Base-by-base conservation (phyloP, 164 flowering plant genomes). In the Magnolia changhungtana region DNA sequence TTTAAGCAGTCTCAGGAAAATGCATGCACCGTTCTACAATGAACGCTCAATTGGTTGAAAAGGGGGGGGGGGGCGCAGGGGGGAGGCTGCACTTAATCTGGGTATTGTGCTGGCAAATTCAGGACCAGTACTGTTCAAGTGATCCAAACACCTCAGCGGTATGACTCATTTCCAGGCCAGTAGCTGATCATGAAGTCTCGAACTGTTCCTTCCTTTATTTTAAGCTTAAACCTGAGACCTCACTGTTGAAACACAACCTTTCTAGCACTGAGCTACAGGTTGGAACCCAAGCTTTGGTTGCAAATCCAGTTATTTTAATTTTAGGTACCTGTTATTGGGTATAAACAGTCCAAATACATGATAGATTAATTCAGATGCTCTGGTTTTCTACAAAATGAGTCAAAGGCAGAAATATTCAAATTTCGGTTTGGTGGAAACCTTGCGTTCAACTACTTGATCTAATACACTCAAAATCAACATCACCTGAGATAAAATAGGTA, bases 401-500 rank as follows among this genome's bases (percentile, higher is more conserved):
- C 7, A 67, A 67, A 29, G 18, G 70, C 8, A 10, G 11, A 23
- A 67, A 67, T 21, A 27, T 67, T 29, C 14, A 14, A 27, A 67
- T 13, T 7, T 1, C 14, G 31, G 24, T 24, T 67, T 67, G 13
- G 19, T 13, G 24, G 49, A 67, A n/a, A 10, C 37, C 19, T 13
- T 13, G 4, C 3, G 1, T 29, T 14, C 16, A 67, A 67, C 18
- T 27, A 16, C 45, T 67, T 29, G n/a, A 69, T 27, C 7, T 14
- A 67, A 68, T 75, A 20, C 19, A 76, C 24, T 29, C 9, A 55
- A 68, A 69, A 24, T 58, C 27, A 64, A 61, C 72, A 23, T 74
- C 86, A 94, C 98, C 97, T 94, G 98, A 83, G 75, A 89, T 78
- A 94, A 73, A 84, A 94, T 87, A 1, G 98, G 98, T 78, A 92